Evolutionary conservation across 1,284 basidiomycete species (phyloP), one percentile per base, ranked within the genome.

Genomic region (Naganishia sp.): DNA sequence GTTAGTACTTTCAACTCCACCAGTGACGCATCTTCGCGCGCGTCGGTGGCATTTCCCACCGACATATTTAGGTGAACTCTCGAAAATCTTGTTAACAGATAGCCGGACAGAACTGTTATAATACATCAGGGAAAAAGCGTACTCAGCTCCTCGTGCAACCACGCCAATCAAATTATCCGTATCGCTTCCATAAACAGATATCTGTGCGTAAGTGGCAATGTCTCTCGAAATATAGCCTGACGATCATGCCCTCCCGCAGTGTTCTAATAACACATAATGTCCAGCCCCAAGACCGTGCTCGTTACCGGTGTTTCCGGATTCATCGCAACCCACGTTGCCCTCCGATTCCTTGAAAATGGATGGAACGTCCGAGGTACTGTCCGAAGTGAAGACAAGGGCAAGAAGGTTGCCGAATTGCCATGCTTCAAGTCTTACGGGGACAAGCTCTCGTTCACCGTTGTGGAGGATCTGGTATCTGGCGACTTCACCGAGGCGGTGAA

Each of bases 331-430:
- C 73, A 75, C 56, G 69, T 71, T 54, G 74, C 74, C 16, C 59
- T 71, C 45, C 45, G 50, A 9, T 75, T 72, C 69, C 71, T 75
- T 44, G 53, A 65, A 28, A 65, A 70, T 33, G 74, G 72, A 16
- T 73, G 72, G 71, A 66, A 66, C 25, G 79, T 81, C 7, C 70
- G 77, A 16, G 77, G 75, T 25, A 79, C 79, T 9, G 78, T 80
- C 39, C 73, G 79, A 31, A 77, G 77, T 3, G 57, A 57, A 3
- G 71, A 71, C 42, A 81, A 81, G 72, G 76, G 68, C 33, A 72
- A 78, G 9, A 72, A 73, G 50, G 74, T 72, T 21, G 59, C 70
- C 25, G 68, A 73, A 54, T 39, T 77, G n/a, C 71, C 76, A 23
- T 71, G 72, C 53, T 70, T 73, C 43, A 54, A 69, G 16, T 70